These are phyloP conservation scores for Fusarium udum DNA, from an alignment of 2,329 filamentous ascomycete species.

Conservation along the genomic window DNA sequence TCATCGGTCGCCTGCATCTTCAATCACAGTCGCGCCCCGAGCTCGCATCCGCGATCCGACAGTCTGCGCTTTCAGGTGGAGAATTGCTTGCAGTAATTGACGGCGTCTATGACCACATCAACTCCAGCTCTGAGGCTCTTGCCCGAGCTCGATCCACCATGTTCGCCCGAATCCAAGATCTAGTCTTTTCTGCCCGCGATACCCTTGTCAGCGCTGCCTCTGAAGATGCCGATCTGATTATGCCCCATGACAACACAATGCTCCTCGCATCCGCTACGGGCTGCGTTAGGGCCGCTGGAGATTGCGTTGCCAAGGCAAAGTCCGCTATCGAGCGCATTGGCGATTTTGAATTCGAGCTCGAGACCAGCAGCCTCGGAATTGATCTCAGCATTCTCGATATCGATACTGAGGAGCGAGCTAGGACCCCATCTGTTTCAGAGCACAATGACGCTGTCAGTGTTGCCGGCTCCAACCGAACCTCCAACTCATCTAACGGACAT, in stretches of 20 bases:
- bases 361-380: slow-evolving; percentile 64
- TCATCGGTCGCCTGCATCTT: slow-evolving; percentile 88
- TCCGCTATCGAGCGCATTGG: slow-evolving; percentile 87
- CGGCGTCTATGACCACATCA: slow-evolving; percentile 81
- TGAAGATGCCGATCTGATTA: slow-evolving; percentile 79
- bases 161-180: slow-evolving; percentile 80
- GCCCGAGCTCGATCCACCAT: slow-evolving; percentile 77
- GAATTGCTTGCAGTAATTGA: slow-evolving; percentile 83
- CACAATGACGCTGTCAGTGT: slow-evolving; percentile 52
- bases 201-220: slow-evolving; percentile 75
- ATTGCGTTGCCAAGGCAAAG: slow-evolving; percentile 89
- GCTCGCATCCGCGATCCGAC: slow-evolving; percentile 81
- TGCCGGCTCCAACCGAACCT: slow-evolving; percentile 52
- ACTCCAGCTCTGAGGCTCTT: slow-evolving; percentile 71
- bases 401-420: slow-evolving; percentile 47
- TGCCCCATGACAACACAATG: slow-evolving; percentile 80
- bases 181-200: slow-evolving; percentile 83
- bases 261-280: slow-evolving; percentile 82
- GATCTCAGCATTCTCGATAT: slow-evolving; percentile 63
- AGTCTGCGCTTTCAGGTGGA: slow-evolving; percentile 83
- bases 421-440: slow-evolving; percentile 47
- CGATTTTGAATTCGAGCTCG: slow-evolving; percentile 87
- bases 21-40: slow-evolving; percentile 92
- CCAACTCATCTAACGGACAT: slow-evolving; percentile 49
- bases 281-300: slow-evolving; percentile 89